A percentile compares a stretch with the other conserved stretches of the same genome.
Evolutionary conservation across 2,329 filamentous ascomycete species (phyloP).

Genomic region (Alternaria tenuissima): DNA sequence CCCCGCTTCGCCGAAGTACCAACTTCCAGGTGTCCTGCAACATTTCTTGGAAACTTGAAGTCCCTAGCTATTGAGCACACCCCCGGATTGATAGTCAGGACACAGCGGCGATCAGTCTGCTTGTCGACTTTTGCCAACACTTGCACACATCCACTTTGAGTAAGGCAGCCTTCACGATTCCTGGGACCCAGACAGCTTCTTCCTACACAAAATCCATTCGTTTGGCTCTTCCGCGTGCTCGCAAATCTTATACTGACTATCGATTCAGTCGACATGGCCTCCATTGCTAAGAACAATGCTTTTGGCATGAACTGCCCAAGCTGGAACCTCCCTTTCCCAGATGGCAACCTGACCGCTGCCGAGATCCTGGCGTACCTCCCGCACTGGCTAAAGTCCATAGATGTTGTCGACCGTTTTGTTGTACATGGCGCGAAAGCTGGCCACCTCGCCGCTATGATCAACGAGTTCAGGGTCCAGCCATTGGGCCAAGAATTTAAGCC

Average conservation of each 20-base stretch:
- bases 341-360: conserved; percentile 35
- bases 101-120: background rate
- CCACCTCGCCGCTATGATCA: conserved; percentile 25
- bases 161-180: background rate
- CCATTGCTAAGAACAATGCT: conserved; percentile 28
- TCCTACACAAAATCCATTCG: background rate
- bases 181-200: background rate
- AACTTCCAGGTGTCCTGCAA: background rate
- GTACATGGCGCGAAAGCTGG: conserved; percentile 26
- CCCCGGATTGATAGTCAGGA: background rate
- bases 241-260: background rate
- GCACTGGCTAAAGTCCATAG: conserved; percentile 34
- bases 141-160: background rate
- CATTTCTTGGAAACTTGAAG: background rate
- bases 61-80: background rate
- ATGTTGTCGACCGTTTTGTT: conserved; percentile 36
- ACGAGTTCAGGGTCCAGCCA: conserved; percentile 20
- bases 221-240: background rate
- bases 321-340: conserved; percentile 34
- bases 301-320: conserved; percentile 31
- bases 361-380: conserved; percentile 40
- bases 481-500: background rate
- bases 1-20: conserved; percentile 2
- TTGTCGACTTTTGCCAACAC: background rate
- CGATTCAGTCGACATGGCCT: conserved; percentile 10